phyloP scores from a whole-genome alignment of 768 basidiomycete species.

The Phanerochaete carnosa region DNA sequence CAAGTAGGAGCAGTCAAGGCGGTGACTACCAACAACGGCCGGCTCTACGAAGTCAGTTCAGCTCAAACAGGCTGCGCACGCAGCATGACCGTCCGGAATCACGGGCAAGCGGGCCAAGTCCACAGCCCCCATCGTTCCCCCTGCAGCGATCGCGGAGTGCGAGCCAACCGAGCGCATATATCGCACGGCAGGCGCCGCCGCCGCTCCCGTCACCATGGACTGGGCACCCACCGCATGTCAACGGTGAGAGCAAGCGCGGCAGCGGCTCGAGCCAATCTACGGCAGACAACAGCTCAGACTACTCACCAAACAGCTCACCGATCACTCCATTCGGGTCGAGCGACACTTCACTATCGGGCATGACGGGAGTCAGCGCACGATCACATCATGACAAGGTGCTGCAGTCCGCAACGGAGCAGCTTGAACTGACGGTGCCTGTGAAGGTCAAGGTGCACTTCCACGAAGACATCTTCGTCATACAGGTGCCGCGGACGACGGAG shows the following conservation, averaged over 20 bases:
- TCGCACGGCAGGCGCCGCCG: slow-evolving; percentile 45
- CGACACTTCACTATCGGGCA: slow-evolving; percentile 69
- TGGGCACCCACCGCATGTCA: slow-evolving; percentile 39
- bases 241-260: slow-evolving; percentile 60
- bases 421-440: slow-evolving; percentile 43
- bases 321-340: slow-evolving; percentile 90
- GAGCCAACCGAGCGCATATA: slow-evolving; percentile 75
- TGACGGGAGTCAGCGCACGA: slow-evolving; percentile 46
- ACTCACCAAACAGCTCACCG: slow-evolving; percentile 84
- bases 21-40: slow-evolving; percentile 35
- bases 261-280: slow-evolving; percentile 86
- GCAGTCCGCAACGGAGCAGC: slow-evolving; percentile 21
- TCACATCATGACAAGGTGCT: slow-evolving; percentile 47
- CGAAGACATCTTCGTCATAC: slow-evolving; percentile 93
- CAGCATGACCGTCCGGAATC: slow-evolving; percentile 43
- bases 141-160: slow-evolving; percentile 61
- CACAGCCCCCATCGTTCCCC: slow-evolving; percentile 19
- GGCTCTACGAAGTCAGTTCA: slow-evolving; percentile 64
- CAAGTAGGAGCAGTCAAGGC: slow-evolving; percentile 37
- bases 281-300: slow-evolving; percentile 69
- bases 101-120: slow-evolving; percentile 17
- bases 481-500: slow-evolving; percentile 76
- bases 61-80: slow-evolving; percentile 55
- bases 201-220: slow-evolving; percentile 54
- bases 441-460: slow-evolving; percentile 95